These are phyloP conservation scores for Lyophyllum shimeji DNA, from an alignment of 768 basidiomycete genomes.

Conservation along the genomic window DNA sequence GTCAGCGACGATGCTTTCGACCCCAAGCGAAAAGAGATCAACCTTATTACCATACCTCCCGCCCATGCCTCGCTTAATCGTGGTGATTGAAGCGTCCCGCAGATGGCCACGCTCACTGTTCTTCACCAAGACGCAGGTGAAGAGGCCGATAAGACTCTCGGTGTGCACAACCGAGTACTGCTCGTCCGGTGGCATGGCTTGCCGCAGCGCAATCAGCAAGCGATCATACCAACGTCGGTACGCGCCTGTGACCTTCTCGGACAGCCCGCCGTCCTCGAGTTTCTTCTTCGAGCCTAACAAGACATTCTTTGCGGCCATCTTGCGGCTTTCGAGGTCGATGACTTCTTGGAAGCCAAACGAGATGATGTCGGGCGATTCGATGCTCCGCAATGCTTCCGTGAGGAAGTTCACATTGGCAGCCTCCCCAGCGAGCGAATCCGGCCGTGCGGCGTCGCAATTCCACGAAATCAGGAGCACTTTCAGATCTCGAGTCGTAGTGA, in stretches of 20 bases:
- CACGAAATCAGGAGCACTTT: conserved; percentile 82
- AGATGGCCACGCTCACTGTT: conserved; percentile 57
- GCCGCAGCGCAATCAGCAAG: conserved; percentile 67
- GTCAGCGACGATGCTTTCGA: conserved; percentile 3
- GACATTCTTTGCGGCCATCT: conserved; percentile 90
- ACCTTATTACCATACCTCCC: conserved; percentile 97
- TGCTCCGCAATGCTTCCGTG: conserved; percentile 69
- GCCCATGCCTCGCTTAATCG: conserved; percentile 89
- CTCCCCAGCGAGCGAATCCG: conserved; percentile 67
- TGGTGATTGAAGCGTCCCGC: conserved; percentile 71
- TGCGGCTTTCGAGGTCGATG: conserved; percentile 91
- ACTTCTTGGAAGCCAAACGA: conserved; percentile 96
- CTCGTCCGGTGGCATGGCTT: conserved; percentile 69
- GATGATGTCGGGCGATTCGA: conserved; percentile 83
- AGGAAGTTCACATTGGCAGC: conserved; percentile 78
- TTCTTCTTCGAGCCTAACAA: conserved; percentile 77
- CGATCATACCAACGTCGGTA: conserved; percentile 91
- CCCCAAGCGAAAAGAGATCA: conserved; percentile 15
- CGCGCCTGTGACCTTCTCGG: conserved; percentile 82
- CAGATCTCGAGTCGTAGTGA: conserved; percentile 77
- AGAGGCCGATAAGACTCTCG: conserved; percentile 89
- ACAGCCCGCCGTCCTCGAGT: conserved; percentile 48
- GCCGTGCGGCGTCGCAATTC: conserved; percentile 91
- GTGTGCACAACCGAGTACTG: conserved; percentile 80
- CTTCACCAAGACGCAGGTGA: conserved; percentile 77